Conservation (phyloP, 73 alveolate species). For the Symbiodinium pilosum region DNA sequence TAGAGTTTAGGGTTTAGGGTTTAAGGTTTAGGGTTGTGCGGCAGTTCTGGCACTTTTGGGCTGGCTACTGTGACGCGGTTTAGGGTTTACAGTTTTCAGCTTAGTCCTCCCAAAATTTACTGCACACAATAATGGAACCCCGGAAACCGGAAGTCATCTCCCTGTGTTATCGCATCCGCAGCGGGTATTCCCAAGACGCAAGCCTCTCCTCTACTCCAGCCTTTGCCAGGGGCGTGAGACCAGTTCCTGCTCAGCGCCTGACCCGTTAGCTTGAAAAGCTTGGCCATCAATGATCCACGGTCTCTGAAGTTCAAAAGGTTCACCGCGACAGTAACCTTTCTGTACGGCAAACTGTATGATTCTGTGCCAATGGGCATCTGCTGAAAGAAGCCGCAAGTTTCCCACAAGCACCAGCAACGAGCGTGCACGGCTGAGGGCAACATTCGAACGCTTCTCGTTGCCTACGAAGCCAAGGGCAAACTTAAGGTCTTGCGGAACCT, state of each 20-base stretch:
- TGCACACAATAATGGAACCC: no score
- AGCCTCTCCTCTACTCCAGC: neutral
- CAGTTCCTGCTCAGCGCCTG: neutral
- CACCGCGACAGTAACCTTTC: slow-evolving; percentile 12
- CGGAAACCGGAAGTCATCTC: no score
- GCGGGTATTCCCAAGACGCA: no score
- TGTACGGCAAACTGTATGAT: neutral
- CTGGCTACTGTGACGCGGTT: no score
- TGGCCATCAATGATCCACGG: neutral
- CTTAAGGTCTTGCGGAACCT: neutral
- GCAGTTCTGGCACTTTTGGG: no score
- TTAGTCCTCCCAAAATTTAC: no score
- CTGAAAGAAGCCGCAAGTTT: neutral
- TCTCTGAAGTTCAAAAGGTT: neutral
- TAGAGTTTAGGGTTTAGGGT: no score
- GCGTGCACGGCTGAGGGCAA: slow-evolving; percentile 47
- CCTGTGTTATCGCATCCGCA: no score
- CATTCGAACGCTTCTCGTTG: slow-evolving; percentile 57
- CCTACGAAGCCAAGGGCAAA: slow-evolving; percentile 44
- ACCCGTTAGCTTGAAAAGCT: neutral
- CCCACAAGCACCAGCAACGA: slow-evolving; percentile 19
- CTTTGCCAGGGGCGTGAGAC: neutral
- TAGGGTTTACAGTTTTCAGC: no score
- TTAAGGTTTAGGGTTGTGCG: no score
- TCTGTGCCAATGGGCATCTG: neutral